Percentiles rank a stretch among this genome's conserved stretches.
Evolutionary conservation across 169 alveolate genomes (phyloP).

Genomic region (Toxoplasma gondii): DNA sequence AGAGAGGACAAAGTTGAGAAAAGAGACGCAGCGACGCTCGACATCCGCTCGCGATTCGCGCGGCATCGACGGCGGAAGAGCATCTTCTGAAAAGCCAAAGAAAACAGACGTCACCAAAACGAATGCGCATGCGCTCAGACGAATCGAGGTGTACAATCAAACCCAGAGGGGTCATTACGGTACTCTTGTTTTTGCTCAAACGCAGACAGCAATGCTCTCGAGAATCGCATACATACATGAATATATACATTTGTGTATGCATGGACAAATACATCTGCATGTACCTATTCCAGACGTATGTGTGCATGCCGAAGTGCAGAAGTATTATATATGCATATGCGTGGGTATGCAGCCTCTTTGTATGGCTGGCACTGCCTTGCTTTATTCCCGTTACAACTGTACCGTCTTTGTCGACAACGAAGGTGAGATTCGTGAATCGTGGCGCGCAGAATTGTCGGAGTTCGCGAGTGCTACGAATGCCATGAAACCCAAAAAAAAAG

Average conservation of each 20-base stretch:
- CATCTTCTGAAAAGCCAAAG: background rate
- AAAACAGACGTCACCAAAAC: background rate
- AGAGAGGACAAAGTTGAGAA: background rate
- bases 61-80: slow-evolving; percentile 24
- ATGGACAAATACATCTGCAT: too few species aligned
- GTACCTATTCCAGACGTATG: too few species aligned
- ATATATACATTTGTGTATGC: background rate
- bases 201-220: too few species aligned
- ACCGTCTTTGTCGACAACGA: background rate
- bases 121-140: background rate
- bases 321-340: too few species aligned
- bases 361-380: too few species aligned
- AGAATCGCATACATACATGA: too few species aligned
- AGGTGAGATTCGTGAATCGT: slow-evolving; percentile 2
- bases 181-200: too few species aligned
- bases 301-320: too few species aligned
- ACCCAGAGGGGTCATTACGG: too few species aligned
- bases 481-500: too few species aligned
- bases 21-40: slow-evolving; percentile 19
- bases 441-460: slow-evolving; percentile 24
- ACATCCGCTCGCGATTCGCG: slow-evolving; percentile 18
- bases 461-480: background rate
- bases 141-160: too few species aligned
- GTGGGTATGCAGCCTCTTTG: too few species aligned
- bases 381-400: background rate